Percentiles rank a stretch among this genome's conserved stretches.
phyloP scores from a whole-genome alignment of 305 asterid species.

The Fraxinus sp. region DNA sequence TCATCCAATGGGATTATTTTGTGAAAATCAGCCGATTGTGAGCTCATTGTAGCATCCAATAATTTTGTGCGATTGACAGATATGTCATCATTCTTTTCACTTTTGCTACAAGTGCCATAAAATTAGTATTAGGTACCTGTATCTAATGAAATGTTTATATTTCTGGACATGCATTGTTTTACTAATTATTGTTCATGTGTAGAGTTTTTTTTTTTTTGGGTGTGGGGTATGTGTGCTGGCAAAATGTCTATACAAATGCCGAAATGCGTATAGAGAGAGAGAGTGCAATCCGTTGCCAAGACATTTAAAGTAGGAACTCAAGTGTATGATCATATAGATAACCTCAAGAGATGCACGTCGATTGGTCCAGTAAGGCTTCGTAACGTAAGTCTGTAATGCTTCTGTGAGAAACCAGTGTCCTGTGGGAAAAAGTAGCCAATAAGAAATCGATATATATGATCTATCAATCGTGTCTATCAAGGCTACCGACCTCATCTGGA shows the following conservation, averaged over 20 bases:
- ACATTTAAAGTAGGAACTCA: not conserved
- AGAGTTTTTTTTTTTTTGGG: not conserved
- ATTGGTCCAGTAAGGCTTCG: constrained; percentile 76
- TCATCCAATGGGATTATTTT: constrained; percentile 53
- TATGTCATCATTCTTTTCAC: constrained; percentile 32
- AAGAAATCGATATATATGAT: constrained; percentile 19
- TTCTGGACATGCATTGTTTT: not conserved
- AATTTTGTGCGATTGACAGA: constrained; percentile 38
- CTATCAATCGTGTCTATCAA: not conserved
- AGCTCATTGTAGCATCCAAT: constrained; percentile 33
- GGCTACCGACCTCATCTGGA: constrained; percentile 64
- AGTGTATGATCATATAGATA: constrained; percentile 13
- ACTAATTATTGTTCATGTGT: not conserved
- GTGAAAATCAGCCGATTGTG: constrained; percentile 41
- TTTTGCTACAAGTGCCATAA: constrained; percentile 40
- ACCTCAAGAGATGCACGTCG: constrained; percentile 67
- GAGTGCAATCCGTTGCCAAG: not conserved
- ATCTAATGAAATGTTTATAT: not conserved
- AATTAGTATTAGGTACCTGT: constrained; percentile 9
- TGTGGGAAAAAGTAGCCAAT: constrained; percentile 31
- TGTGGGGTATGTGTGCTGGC: not conserved
- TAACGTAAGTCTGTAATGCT: constrained; percentile 54
- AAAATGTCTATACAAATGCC: not conserved
- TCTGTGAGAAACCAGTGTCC: constrained; percentile 48
- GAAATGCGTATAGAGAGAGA: not conserved